Evolutionary conservation across 208 protist species (phyloP), one percentile per base, ranked within the genome.

Genomic region (Trypanosoma scelopori): DNA sequence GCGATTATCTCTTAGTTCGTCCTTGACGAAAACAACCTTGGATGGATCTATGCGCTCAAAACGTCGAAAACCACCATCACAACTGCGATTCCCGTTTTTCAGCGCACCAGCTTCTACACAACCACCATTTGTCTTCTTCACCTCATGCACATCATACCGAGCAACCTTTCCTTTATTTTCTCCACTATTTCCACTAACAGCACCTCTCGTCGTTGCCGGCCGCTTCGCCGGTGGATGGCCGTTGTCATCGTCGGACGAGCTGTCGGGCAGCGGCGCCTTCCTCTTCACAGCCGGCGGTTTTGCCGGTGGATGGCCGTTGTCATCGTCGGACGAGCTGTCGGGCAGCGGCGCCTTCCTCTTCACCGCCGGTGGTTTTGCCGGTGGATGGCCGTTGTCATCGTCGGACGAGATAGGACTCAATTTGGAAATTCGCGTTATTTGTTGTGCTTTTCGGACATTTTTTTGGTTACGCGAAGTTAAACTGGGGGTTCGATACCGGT

Each of bases 41-140:
- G 71, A 81, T 7, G 81, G 79, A 66, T 92, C 79, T 57, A 92
- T 90, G 57, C 85, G 85, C 69, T 90, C 76, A 67, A 94, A 94
- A 42, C 84, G 85, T 23, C 72, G 65, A 57, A 57, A 27, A 30
- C 1, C 22, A 42, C 6, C 22, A 12, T 45, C 28, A 18, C 22
- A 22, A 16, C 55, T 69, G 5, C 27, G 25, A 30, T 61, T 39
- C 12, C 32, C 39, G 30, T 53, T 63, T 53, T 20, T 39, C 7
- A 42, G 0, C 15, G 15, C 30, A 42, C 22, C 9, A 13, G 28
- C 1, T 50, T 18, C 42, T 12, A 5, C 22, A 61, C 6, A 22
- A 20, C 7, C 5, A 47, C 49, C 5, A 5, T 35, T 4, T 7
- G 23, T 43, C 32, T n/a, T 18, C 6, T 12, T 18, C 41, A 1